These are phyloP conservation scores for Ascochyta viciae-villosae DNA, from an alignment of 2,329 filamentous ascomycete species.

Conservation along the genomic window DNA sequence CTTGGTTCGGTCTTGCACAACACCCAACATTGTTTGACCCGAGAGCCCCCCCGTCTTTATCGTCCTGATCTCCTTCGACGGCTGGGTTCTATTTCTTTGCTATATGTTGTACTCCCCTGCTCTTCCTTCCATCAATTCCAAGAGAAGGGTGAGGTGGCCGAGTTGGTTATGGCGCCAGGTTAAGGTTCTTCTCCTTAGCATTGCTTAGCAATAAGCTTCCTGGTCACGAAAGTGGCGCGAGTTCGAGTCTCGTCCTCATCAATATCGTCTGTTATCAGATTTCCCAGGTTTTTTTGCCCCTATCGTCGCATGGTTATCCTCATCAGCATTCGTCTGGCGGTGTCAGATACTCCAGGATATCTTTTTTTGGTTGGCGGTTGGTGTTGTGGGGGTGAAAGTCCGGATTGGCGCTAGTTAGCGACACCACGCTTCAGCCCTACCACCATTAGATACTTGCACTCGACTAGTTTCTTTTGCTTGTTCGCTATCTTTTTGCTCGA, in stretches of 20 bases:
- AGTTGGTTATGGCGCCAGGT: conserved; percentile 46
- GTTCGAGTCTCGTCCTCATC: conserved; percentile 52
- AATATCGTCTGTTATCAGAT: too few relatives aligned
- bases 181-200: conserved; percentile 35
- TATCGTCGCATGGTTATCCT: too few relatives aligned
- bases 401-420: conserved; percentile 13
- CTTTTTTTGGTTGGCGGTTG: conserved; percentile 20
- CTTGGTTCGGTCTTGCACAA: too few relatives aligned
- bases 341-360: conserved; percentile 32
- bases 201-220: conserved; percentile 30
- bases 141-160: conserved; percentile 21
- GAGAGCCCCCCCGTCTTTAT: too few relatives aligned
- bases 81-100: too few relatives aligned
- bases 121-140: conserved; percentile 18
- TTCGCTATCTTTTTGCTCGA: not conserved
- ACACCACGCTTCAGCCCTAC: conserved; percentile 1
- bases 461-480: not conserved
- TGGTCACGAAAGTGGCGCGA: conserved; percentile 51
- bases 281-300: too few relatives aligned
- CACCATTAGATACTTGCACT: conserved; percentile 1
- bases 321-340: conserved; percentile 46
- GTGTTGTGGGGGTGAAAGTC: conserved; percentile 13
- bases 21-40: too few relatives aligned
- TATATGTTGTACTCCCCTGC: not conserved
- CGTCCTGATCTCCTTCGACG: too few relatives aligned